phyloP scores from a whole-genome alignment of 2,329 filamentous ascomycete species.

The Bipolaris bicolor region DNA sequence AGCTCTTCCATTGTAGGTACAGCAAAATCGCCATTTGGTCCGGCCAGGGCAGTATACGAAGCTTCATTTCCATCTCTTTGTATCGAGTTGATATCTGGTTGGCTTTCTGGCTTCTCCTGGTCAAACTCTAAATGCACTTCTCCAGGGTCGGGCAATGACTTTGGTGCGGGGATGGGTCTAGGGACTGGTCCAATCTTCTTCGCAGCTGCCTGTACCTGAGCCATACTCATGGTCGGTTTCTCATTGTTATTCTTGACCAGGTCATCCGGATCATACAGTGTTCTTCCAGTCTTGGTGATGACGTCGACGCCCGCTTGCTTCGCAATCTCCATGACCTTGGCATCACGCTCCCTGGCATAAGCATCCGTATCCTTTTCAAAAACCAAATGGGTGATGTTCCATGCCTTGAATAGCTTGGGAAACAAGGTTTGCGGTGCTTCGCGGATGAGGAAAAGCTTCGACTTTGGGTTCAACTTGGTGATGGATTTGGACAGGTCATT shows the following conservation, averaged over 20 bases:
- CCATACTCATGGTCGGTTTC: constrained; percentile 77
- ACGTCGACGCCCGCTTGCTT: constrained; percentile 70
- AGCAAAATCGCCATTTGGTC: constrained; percentile 71
- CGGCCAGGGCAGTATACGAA: constrained; percentile 67
- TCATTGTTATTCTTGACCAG: constrained; percentile 69
- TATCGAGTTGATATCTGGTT: constrained; percentile 66
- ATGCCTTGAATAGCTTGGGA: constrained; percentile 73
- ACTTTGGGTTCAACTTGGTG: constrained; percentile 70
- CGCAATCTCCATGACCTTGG: constrained; percentile 64
- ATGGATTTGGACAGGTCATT: constrained; percentile 71
- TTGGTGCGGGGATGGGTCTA: constrained; percentile 66
- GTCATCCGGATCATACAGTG: constrained; percentile 75
- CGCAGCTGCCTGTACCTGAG: constrained; percentile 66
- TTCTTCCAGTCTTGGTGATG: constrained; percentile 68
- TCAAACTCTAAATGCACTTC: constrained; percentile 65
- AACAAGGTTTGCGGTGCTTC: constrained; percentile 75
- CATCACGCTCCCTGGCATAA: constrained; percentile 71
- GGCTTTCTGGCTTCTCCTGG: constrained; percentile 58
- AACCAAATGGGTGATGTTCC: constrained; percentile 76
- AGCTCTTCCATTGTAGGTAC: constrained; percentile 75
- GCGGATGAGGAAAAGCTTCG: constrained; percentile 73
- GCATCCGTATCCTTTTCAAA: constrained; percentile 81
- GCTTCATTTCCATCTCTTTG: constrained; percentile 62
- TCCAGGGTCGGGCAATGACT: constrained; percentile 67
- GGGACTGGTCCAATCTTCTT: constrained; percentile 67